These are phyloP conservation scores for Gaertneriomyces semiglobifer DNA, from an alignment of 192 early-diverging fungal species.

Conservation along the genomic window DNA sequence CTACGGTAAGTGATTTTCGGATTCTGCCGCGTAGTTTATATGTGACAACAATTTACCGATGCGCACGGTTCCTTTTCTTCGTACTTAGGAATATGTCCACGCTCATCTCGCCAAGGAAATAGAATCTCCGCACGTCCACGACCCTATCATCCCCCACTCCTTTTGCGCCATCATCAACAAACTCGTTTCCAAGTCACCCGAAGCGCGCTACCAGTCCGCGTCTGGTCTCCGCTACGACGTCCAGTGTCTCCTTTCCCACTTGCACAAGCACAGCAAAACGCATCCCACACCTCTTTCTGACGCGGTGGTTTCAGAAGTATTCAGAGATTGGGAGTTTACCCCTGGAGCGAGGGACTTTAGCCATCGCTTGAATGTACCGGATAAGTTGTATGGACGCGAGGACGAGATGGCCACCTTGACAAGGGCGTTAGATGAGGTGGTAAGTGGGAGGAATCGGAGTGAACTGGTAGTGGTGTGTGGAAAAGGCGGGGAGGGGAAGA, in stretches of 20 bases:
- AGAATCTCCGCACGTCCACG: conserved; percentile 24
- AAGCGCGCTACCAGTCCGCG: conserved; percentile 49
- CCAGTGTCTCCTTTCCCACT: conserved; percentile 9
- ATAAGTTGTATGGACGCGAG: conserved; percentile 40
- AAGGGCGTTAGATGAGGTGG: conserved; percentile 25
- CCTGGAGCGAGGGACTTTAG: conserved; percentile 37
- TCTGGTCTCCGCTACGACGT: conserved; percentile 44
- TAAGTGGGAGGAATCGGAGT: conserved; percentile 4
- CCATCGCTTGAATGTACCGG: conserved; percentile 34
- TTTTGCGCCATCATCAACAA: conserved; percentile 43
- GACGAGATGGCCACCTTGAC: conserved; percentile 27
- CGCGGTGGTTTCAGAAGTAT: conserved; percentile 20
- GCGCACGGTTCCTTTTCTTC: neutral
- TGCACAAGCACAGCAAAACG: conserved; percentile 18
- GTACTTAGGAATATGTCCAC: conserved; percentile 41
- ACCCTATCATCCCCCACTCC: conserved; percentile 38
- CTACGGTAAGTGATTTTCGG: conserved; percentile 25
- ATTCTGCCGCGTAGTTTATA: neutral
- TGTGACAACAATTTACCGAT: neutral
- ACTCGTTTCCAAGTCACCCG: conserved; percentile 42
- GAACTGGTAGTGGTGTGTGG: conserved; percentile 33
- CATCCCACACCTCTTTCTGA: conserved; percentile 19
- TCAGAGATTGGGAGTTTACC: conserved; percentile 18
- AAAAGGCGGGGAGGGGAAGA: conserved; percentile 29
- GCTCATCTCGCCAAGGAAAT: conserved; percentile 48